Conservation (phyloP, 1,284 basidiomycete species). For the Phylloporus sp. region DNA sequence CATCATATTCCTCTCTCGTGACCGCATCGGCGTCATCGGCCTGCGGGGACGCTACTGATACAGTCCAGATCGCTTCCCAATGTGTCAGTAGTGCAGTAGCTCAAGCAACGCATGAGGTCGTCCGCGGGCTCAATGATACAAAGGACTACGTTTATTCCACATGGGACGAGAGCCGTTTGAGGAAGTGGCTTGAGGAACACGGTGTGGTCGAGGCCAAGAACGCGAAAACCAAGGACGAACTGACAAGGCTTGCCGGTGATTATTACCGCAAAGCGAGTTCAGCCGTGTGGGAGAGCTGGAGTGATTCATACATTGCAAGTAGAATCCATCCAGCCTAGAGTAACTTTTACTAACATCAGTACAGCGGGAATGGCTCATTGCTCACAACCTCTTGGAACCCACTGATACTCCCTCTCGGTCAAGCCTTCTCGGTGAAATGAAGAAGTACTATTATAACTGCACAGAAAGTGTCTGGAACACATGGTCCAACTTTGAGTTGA, state of each 20-base stretch:
- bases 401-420: slow-evolving; percentile 50
- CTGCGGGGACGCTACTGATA: slow-evolving; percentile 32
- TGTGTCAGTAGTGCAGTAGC: slow-evolving; percentile 45
- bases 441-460: slow-evolving; percentile 74
- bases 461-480: slow-evolving; percentile 66
- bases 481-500: slow-evolving; percentile 74
- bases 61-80: slow-evolving; percentile 49
- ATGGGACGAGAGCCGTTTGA: slow-evolving; percentile 81
- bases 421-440: slow-evolving; percentile 72
- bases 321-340: neutral
- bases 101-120: slow-evolving; percentile 61
- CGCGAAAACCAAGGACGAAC: slow-evolving; percentile 66
- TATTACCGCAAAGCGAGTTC: slow-evolving; percentile 66
- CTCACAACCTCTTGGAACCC: slow-evolving; percentile 54
- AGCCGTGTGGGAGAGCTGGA: slow-evolving; percentile 85
- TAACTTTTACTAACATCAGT: neutral
- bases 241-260: slow-evolving; percentile 69
- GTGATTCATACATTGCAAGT: slow-evolving; percentile 79
- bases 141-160: slow-evolving; percentile 89
- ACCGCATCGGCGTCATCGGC: slow-evolving; percentile 65
- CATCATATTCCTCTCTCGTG: slow-evolving; percentile 52
- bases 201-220: slow-evolving; percentile 71
- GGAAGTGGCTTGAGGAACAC: slow-evolving; percentile 74
- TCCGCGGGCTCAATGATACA: slow-evolving; percentile 65
- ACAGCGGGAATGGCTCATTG: slow-evolving; percentile 81